A percentile compares a stretch with the other conserved stretches of the same genome.
These are phyloP conservation scores for Chamaenerion angustifolium DNA, from an alignment of 345 rosid genomes.

Conservation along the genomic window DNA sequence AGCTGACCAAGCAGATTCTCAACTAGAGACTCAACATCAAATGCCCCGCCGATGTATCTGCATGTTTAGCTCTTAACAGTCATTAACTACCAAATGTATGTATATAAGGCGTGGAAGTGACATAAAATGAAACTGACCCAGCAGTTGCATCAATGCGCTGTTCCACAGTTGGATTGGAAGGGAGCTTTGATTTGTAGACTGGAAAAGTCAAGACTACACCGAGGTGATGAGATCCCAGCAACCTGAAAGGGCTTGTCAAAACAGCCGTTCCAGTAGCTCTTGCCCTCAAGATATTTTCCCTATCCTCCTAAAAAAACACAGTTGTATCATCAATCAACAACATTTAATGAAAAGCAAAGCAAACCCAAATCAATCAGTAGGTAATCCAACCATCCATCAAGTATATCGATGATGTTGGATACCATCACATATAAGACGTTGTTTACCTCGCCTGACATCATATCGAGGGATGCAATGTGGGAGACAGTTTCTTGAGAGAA, in stretches of 20 bases:
- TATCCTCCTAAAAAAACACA: conserved; percentile 57
- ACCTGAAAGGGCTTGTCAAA: conserved; percentile 78
- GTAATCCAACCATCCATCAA: no score
- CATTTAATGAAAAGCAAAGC: no score
- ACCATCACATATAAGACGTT: no score
- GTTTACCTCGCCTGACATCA: conserved; percentile 98
- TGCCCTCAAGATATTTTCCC: conserved; percentile 82
- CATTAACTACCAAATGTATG: no score
- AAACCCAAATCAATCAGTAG: background rate
- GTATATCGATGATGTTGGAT: no score
- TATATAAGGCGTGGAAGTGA: no score
- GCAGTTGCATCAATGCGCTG: conserved; percentile 79
- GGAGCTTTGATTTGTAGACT: conserved; percentile 79
- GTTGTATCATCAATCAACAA: no score
- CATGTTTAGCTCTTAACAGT: background rate
- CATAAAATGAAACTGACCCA: conserved; percentile 37
- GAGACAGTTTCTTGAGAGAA: conserved; percentile 88
- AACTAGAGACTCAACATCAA: conserved; percentile 97
- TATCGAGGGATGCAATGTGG: conserved; percentile 81
- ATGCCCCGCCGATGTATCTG: conserved; percentile 97
- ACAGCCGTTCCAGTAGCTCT: conserved; percentile 93
- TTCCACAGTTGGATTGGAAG: conserved; percentile 39
- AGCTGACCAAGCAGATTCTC: conserved; percentile 96
- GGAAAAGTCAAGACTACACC: conserved; percentile 99
- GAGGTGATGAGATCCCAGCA: conserved; percentile 84